Evolutionary conservation across 495 filamentous ascomycete species (phyloP).

Genomic region (Penicillium verhagenii): DNA sequence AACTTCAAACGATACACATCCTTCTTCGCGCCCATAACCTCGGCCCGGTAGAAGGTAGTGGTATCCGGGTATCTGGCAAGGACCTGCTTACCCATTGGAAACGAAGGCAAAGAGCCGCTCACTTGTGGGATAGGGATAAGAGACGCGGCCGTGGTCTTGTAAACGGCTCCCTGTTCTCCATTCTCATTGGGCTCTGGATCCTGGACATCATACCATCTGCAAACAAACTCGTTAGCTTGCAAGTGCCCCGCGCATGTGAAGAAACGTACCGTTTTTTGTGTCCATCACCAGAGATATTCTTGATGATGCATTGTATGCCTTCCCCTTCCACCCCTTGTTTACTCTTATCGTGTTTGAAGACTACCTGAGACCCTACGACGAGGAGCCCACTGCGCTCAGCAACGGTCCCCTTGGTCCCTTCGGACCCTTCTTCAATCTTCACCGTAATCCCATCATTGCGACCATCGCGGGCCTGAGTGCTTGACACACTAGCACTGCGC

Average conservation of each 20-base stretch:
- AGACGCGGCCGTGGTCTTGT: constrained; percentile 72
- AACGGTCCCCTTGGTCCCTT: constrained; percentile 47
- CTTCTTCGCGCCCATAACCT: constrained; percentile 75
- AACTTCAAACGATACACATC: constrained; percentile 69
- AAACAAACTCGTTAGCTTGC: neutral
- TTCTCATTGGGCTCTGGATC: constrained; percentile 87
- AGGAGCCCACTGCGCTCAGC: constrained; percentile 56
- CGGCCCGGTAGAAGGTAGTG: constrained; percentile 95
- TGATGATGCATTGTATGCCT: constrained; percentile 87
- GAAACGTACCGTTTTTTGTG: constrained; percentile 65
- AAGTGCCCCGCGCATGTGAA: neutral
- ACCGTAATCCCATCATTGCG: constrained; percentile 43
- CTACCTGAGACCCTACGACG: constrained; percentile 74
- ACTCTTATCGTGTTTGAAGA: constrained; percentile 73
- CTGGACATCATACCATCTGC: constrained; percentile 78
- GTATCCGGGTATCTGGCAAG: constrained; percentile 86
- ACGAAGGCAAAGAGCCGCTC: constrained; percentile 59
- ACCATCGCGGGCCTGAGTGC: constrained; percentile 40
- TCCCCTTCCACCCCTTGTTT: constrained; percentile 66
- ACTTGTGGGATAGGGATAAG: constrained; percentile 79
- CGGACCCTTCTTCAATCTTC: constrained; percentile 57
- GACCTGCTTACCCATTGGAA: constrained; percentile 76
- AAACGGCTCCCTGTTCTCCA: constrained; percentile 67
- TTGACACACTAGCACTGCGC: constrained; percentile 58
- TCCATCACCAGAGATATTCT: constrained; percentile 78